Percentiles rank a stretch among this genome's conserved stretches.
phyloP scores from a whole-genome alignment of 192 early-diverging fungal genomes.

The Rhizoclosmatium globosum region DNA sequence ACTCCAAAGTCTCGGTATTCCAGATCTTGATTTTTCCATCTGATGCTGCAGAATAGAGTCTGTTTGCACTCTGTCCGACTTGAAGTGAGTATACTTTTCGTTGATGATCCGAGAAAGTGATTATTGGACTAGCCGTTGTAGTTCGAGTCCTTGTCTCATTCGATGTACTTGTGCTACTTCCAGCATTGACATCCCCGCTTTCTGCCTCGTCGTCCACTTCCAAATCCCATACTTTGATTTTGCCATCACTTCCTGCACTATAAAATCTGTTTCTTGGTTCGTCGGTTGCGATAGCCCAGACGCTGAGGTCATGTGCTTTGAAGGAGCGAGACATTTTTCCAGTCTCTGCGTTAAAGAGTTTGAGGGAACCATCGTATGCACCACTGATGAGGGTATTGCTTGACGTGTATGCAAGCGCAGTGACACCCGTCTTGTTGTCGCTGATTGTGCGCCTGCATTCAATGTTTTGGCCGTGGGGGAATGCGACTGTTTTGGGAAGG shows the following conservation, averaged over 20 bases:
- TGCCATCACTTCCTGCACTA: slow-evolving; percentile 63
- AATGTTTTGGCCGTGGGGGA: slow-evolving; percentile 48
- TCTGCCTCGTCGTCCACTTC: background rate
- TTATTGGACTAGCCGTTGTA: background rate
- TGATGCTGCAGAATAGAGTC: slow-evolving; percentile 59
- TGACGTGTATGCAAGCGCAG: slow-evolving; percentile 56
- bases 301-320: slow-evolving; percentile 59
- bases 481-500: slow-evolving; percentile 9
- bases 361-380: slow-evolving; percentile 65
- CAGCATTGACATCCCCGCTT: background rate
- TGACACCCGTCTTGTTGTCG: slow-evolving; percentile 61
- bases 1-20: slow-evolving; percentile 54
- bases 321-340: slow-evolving; percentile 52
- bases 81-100: slow-evolving; percentile 64
- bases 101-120: slow-evolving; percentile 48
- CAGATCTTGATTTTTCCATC: slow-evolving; percentile 65
- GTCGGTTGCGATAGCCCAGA: slow-evolving; percentile 65
- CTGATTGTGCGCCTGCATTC: slow-evolving; percentile 63
- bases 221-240: slow-evolving; percentile 59
- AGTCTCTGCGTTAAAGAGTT: slow-evolving; percentile 61
- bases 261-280: slow-evolving; percentile 51
- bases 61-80: slow-evolving; percentile 39
- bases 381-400: slow-evolving; percentile 59
- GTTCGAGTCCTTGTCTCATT: slow-evolving; percentile 17
- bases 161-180: background rate